Conservation (phyloP, 305 asterid genomes). For the Striga hermonthica region DNA sequence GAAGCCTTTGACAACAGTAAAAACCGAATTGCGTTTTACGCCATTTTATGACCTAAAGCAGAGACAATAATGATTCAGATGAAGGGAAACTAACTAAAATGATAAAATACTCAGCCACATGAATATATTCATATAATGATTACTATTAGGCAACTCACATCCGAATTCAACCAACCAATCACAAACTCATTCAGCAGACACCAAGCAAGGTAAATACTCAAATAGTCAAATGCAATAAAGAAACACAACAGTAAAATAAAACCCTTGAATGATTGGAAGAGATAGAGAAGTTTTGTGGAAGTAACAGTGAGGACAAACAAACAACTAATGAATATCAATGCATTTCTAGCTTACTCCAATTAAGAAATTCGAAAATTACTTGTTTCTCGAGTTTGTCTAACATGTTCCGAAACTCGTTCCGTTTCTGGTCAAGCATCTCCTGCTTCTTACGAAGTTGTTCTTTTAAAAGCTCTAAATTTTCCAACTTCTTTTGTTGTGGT, state of each 20-base stretch:
- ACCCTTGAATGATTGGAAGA: not conserved
- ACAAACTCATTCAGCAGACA: not conserved
- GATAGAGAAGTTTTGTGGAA: slow-evolving; percentile 3
- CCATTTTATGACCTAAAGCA: not conserved
- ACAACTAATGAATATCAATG: not conserved
- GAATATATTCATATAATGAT: not conserved
- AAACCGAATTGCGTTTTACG: too few relatives aligned
- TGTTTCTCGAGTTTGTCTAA: slow-evolving; percentile 77
- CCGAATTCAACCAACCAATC: slow-evolving; percentile 20
- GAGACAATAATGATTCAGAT: slow-evolving; percentile 20
- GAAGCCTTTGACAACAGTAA: not conserved
- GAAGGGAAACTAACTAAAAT: not conserved
- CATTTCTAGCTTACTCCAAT: slow-evolving; percentile 16
- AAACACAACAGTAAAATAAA: slow-evolving; percentile 19
- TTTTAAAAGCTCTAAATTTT: slow-evolving; percentile 74
- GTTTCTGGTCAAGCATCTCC: slow-evolving; percentile 92
- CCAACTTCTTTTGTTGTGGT: slow-evolving; percentile 67
- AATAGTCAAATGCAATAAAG: not conserved
- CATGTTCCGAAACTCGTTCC: slow-evolving; percentile 70
- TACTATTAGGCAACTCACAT: not conserved
- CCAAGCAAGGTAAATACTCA: slow-evolving; percentile 16
- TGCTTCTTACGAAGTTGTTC: slow-evolving; percentile 88
- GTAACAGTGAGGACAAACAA: not conserved
- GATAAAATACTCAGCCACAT: not conserved
- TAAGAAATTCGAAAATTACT: slow-evolving; percentile 39